These are phyloP conservation scores for Prunus yedoensis DNA, from an alignment of 331 rosid species.

Conservation along the genomic window DNA sequence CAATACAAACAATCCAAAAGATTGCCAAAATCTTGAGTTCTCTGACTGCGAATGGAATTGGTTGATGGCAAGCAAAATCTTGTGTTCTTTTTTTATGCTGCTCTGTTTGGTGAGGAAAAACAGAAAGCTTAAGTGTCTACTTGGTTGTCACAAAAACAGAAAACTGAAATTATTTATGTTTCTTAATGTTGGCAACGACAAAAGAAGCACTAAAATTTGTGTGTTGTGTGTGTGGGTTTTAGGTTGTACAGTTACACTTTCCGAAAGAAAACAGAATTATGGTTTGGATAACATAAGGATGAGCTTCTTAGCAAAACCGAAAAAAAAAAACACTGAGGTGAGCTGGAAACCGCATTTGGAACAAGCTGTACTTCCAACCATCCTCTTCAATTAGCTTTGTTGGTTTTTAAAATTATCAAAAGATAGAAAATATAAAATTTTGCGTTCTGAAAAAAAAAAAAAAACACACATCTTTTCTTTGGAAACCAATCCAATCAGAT, in stretches of 20 bases:
- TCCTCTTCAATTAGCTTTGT: background rate
- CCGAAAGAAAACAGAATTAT: background rate
- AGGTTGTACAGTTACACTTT: background rate
- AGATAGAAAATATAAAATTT: background rate
- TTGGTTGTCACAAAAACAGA: background rate
- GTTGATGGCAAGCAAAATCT: too few relatives aligned
- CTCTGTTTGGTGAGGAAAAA: background rate
- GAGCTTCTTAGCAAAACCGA: background rate
- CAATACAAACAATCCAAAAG: conserved; percentile 7
- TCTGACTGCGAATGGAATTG: too few relatives aligned
- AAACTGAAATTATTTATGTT: background rate
- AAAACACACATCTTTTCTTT: background rate
- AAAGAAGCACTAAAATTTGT: background rate
- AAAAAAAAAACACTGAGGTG: background rate
- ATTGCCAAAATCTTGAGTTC: background rate
- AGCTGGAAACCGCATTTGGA: background rate
- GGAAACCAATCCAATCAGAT: background rate
- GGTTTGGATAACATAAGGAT: background rate
- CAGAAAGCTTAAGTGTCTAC: background rate
- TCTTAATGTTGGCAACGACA: conserved; percentile 21
- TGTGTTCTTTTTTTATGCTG: background rate
- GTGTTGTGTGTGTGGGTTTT: background rate
- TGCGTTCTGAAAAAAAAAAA: background rate
- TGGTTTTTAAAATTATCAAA: background rate
- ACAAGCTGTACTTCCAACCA: background rate